Percentiles rank a stretch among this genome's conserved stretches.
These are phyloP conservation scores for Cercis canadensis DNA, from an alignment of 306 rosid genomes.

Conservation along the genomic window DNA sequence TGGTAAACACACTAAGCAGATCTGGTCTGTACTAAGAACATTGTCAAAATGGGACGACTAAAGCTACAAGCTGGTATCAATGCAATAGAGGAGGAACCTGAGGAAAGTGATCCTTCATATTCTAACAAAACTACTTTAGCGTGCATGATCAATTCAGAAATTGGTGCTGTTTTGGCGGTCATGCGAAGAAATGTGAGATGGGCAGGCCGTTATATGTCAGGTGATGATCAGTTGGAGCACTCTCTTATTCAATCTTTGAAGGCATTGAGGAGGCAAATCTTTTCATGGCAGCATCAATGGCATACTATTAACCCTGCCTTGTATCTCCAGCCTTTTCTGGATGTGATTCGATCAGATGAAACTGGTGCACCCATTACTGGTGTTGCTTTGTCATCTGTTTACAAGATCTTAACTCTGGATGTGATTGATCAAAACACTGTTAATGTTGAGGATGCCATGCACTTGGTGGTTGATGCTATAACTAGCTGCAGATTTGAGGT, in stretches of 20 bases:
- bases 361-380: conserved; percentile 96
- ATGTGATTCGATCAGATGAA: conserved; percentile 94
- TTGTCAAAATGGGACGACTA: conserved; percentile 55
- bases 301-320: conserved; percentile 78
- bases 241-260: conserved; percentile 86
- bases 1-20: conserved; percentile 34
- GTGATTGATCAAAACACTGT: conserved; percentile 86
- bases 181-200: conserved; percentile 98
- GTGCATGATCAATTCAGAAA: conserved; percentile 94
- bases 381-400: conserved; percentile 90
- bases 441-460: conserved; percentile 91
- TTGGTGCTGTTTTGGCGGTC: conserved; percentile 92
- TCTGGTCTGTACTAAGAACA: conserved; percentile 4
- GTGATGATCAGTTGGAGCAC: conserved; percentile 98
- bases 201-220: conserved; percentile 89
- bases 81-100: conserved; percentile 89
- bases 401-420: conserved; percentile 89
- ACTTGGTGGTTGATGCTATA: conserved; percentile 93
- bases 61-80: conserved; percentile 80
- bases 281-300: conserved; percentile 95
- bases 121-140: conserved; percentile 77
- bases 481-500: conserved; percentile 98
- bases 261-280: conserved; percentile 79
- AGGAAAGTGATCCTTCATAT: conserved; percentile 66
- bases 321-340: conserved; percentile 96